These are phyloP conservation scores for Neurospora sp. DNA, from an alignment of 2,329 filamentous ascomycete species.

Conservation along the genomic window DNA sequence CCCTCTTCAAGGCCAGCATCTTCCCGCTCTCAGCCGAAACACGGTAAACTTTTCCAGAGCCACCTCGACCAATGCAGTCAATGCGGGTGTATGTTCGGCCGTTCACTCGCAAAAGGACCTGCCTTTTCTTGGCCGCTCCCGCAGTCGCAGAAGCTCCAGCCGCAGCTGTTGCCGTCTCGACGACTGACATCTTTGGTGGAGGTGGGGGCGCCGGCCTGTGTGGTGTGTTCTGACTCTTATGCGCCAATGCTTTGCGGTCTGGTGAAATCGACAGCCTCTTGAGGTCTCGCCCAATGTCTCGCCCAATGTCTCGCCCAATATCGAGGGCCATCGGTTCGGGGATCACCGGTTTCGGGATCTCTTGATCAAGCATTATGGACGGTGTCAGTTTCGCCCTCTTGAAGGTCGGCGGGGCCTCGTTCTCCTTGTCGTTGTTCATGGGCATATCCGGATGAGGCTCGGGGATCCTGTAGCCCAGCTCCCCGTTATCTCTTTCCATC, in stretches of 20 bases:
- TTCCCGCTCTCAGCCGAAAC: conserved; percentile 97
- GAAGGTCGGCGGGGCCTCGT: conserved; percentile 63
- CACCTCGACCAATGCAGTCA: conserved; percentile 83
- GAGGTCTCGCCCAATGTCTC: neutral
- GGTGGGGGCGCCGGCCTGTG: conserved; percentile 63
- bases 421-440: conserved; percentile 70
- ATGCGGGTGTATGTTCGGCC: conserved; percentile 83
- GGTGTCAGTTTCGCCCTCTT: conserved; percentile 45
- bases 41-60: conserved; percentile 88
- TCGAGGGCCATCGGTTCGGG: neutral
- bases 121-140: conserved; percentile 58
- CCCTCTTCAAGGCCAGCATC: conserved; percentile 87
- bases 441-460: conserved; percentile 47
- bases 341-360: conserved; percentile 34
- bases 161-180: conserved; percentile 81
- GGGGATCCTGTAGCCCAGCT: conserved; percentile 44
- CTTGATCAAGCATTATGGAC: conserved; percentile 40
- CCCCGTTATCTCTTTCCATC: conserved; percentile 21
- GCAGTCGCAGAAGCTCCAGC: conserved; percentile 70
- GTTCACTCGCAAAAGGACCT: conserved; percentile 79
- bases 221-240: conserved; percentile 58
- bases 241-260: conserved; percentile 44
- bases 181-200: conserved; percentile 90
- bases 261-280: conserved; percentile 29
- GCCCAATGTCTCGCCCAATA: neutral